A percentile compares a stretch with the other conserved stretches of the same genome.
Conservation (phyloP, 768 basidiomycete species). For the Trametes gibbosa region DNA sequence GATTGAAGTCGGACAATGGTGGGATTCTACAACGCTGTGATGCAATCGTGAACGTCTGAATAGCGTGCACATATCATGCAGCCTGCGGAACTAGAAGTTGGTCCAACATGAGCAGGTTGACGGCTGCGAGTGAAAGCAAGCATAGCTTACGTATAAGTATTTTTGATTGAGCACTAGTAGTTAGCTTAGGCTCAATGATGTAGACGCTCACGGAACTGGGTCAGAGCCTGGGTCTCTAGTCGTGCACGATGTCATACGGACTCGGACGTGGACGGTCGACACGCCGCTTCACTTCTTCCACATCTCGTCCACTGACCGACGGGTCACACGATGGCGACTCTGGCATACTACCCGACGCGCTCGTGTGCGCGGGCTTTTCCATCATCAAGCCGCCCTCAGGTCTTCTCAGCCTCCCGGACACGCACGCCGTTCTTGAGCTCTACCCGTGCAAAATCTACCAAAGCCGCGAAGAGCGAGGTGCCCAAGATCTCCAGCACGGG, state of each 20-base stretch:
- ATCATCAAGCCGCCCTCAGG: background rate
- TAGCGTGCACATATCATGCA: too few relatives aligned
- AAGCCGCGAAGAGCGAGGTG: slow-evolving; percentile 10
- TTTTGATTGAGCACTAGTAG: too few relatives aligned
- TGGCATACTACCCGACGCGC: background rate
- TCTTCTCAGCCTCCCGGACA: background rate
- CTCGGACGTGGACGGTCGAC: background rate
- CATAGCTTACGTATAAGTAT: too few relatives aligned
- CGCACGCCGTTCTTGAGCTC: background rate
- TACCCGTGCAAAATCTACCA: slow-evolving; percentile 15
- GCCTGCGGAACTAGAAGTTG: too few relatives aligned
- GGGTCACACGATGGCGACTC: background rate
- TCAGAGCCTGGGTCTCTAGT: background rate
- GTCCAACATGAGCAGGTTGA: too few relatives aligned
- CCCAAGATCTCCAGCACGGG: slow-evolving; percentile 2
- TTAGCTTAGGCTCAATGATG: too few relatives aligned
- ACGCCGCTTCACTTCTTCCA: background rate
- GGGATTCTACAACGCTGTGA: too few relatives aligned
- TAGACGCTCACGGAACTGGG: too few relatives aligned
- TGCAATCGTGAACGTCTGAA: too few relatives aligned
- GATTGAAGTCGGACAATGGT: too few relatives aligned
- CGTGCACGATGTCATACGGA: background rate
- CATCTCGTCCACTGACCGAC: background rate
- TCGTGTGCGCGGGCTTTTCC: background rate
- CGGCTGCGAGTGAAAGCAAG: too few relatives aligned